These are phyloP conservation scores for Geotrichum histeridarum DNA, from an alignment of 1,139 yeast species.

Conservation along the genomic window DNA sequence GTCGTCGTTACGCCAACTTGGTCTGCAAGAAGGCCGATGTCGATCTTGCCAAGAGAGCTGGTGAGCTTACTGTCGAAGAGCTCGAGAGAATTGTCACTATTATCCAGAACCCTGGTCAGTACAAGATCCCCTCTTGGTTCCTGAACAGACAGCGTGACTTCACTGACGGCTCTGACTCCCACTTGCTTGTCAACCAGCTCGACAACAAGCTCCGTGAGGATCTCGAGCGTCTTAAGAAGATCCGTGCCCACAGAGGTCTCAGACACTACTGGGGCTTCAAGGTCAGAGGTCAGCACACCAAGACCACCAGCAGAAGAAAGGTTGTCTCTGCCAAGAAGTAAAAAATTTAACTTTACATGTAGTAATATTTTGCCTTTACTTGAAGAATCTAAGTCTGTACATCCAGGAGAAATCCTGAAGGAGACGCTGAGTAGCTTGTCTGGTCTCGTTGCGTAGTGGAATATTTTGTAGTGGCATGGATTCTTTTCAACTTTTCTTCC, in stretches of 20 bases:
- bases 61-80: slow-evolving; percentile 99
- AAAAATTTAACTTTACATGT: slow-evolving; percentile 22
- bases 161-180: slow-evolving; percentile 98
- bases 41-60: slow-evolving; percentile 97
- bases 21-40: slow-evolving; percentile 99
- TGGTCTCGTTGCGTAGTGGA: neutral
- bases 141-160: slow-evolving; percentile 99
- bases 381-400: neutral
- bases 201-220: slow-evolving; percentile 99
- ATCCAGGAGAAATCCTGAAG: neutral
- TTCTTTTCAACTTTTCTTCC: neutral
- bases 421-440: neutral
- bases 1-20: slow-evolving; percentile 99
- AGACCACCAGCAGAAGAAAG: slow-evolving; percentile 91
- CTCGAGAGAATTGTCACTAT: slow-evolving; percentile 99
- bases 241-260: slow-evolving; percentile 99
- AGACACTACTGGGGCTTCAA: slow-evolving; percentile 98
- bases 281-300: slow-evolving; percentile 99
- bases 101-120: slow-evolving; percentile 99
- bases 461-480: neutral
- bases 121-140: slow-evolving; percentile 99
- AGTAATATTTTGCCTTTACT: neutral
- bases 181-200: slow-evolving; percentile 96
- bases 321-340: slow-evolving; percentile 39
- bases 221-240: slow-evolving; percentile 98